Evolutionary conservation across 108 stramenopile species (phyloP), one percentile per base, ranked within the genome.

Genomic region (Ochromonas danica): DNA sequence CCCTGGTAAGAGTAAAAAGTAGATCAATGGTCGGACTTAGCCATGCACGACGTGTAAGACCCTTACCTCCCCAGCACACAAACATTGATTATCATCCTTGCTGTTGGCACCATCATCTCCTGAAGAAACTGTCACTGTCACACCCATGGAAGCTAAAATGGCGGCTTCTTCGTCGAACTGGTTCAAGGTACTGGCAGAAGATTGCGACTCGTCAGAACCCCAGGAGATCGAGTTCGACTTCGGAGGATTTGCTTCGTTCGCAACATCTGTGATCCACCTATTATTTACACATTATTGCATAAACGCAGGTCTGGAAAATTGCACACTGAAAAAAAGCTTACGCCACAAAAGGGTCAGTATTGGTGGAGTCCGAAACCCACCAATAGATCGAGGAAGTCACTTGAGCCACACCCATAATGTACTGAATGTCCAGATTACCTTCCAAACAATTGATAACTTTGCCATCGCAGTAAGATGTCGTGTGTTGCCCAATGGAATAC

Each of bases 41-140:
- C 45, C 45, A 51, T 51, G 6, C 22, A 51, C 14, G 14, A 14
- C 30, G 35, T 36, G 35, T 25, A 67, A 67, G 35, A 10, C 17
- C 51, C 51, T 62, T 33, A 6, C n/a, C 22, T 2, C 25, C 1
- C 31, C 6, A 80, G 79, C 39, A 65, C 41, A 40, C 85, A 67
- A 61, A 81, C 85, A 61, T 70, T 79, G 57, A 83, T 83, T 25
- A 67, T 22, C 6, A 22, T 51, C 22, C 22, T 6, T 14, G 63
- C 25, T 1, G 45, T 1, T 1, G 1, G 60, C 60, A 61, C 77
- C 77, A 61, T 61, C 60, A 61, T 78, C 77, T 1, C 77, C 77
- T 10, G 61, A 61, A 36, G 40, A 33, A 0, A 78, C 77, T 1
- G 39, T 0, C 0, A 78, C 17, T 14, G 77, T 78, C 14, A 1